Conservation (phyloP, 441 rosid species). For the Biscutella laevigata region DNA sequence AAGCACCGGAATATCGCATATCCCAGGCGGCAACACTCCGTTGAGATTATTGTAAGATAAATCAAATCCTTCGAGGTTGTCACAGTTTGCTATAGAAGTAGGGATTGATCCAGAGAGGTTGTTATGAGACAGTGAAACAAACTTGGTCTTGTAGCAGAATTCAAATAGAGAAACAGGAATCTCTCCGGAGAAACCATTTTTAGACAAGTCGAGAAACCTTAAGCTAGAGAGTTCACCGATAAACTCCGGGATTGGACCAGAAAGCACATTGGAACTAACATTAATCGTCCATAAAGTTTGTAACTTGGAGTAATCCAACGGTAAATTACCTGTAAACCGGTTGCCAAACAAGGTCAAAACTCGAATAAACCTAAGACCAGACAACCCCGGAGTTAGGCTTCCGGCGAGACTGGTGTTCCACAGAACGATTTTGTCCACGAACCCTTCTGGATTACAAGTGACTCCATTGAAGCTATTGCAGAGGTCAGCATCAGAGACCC, state of each 20-base stretch:
- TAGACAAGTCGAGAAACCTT: conserved; percentile 87
- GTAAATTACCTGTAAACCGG: conserved; percentile 69
- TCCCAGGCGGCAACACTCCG: conserved; percentile 49
- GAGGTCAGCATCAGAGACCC: conserved; percentile 52
- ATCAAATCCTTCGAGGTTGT: conserved; percentile 68
- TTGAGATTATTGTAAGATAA: conserved; percentile 65
- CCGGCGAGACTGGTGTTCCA: conserved; percentile 83
- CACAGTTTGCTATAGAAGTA: conserved; percentile 48
- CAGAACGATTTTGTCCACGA: conserved; percentile 72
- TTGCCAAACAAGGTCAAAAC: conserved; percentile 84
- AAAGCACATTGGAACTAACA: conserved; percentile 74
- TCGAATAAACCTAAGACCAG: conserved; percentile 62
- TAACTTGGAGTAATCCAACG: conserved; percentile 52
- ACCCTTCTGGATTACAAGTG: conserved; percentile 56
- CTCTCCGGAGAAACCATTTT: conserved; percentile 52
- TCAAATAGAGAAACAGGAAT: conserved; percentile 62
- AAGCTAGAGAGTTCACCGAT: conserved; percentile 66
- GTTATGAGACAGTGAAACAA: conserved; percentile 65
- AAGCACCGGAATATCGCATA: conserved; percentile 55
- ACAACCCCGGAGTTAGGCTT: conserved; percentile 50
- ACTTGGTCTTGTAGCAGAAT: conserved; percentile 62
- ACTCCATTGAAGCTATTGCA: conserved; percentile 66
- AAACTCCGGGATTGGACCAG: conserved; percentile 83
- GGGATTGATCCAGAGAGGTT: conserved; percentile 69
- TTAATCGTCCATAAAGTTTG: conserved; percentile 81